Evolutionary conservation across 768 basidiomycete species (phyloP), one percentile per base, ranked within the genome.

Genomic region (Trametes gibbosa): DNA sequence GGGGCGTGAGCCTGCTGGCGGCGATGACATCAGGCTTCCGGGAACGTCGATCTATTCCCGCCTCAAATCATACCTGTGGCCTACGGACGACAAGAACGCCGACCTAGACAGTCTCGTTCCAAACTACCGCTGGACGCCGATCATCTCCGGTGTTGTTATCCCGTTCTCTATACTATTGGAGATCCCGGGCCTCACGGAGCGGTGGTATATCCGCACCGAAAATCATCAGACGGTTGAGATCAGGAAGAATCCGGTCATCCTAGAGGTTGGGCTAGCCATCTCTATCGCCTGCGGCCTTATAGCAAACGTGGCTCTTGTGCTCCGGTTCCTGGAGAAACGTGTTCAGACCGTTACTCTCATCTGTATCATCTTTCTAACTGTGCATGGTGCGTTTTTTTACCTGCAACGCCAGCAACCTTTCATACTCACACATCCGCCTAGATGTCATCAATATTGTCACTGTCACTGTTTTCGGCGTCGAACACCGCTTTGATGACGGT

Each of bases 161-260:
- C 87, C 89, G 0, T 90, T 94, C 65, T 82, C 86, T 17, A 88
- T 92, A 49, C 77, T 94, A n/a, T 77, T 93, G 29, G 87, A 89
- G 65, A 89, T 94, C 27, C 92, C 92, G 0, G 87, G 87, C 16
- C 72, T 92, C 12, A 92, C 89, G 1, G 85, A 84, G 58, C 79
- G 81, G 52, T 90, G 89, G 90, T 90, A 85, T 62, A 79, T 87
- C 56, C 79, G 79, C 6, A 89, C 83, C 0, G 72, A 76, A 29
- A 68, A 74, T 19, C 73, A 80, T 58, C 41, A 77, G 24, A 70
- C 74, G 4, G 72, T 86, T 0, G 80, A 87, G 35, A 75, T 70
- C 5, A 76, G 73, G 49, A 68, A 69, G 13, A 92, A 92, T 54
- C 77, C 90, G 0, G 52, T 70, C 1, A 72, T 90, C 3, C 75